These are phyloP conservation scores for Boletus rufocinnamomeus DNA, from an alignment of 768 basidiomycete genomes.

Conservation along the genomic window DNA sequence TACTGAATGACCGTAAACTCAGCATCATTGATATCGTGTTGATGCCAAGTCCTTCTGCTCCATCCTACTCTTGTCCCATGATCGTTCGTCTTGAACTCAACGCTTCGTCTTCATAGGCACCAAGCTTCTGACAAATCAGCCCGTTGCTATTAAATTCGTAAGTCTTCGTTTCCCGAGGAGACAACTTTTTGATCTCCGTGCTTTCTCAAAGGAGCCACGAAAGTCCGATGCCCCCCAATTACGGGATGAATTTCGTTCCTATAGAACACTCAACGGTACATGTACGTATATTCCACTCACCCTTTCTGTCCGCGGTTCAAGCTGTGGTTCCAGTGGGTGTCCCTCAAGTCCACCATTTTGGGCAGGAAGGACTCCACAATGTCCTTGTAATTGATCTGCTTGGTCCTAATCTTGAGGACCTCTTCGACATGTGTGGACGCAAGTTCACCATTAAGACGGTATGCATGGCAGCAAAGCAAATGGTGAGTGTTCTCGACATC, in stretches of 20 bases:
- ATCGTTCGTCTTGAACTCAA: constrained; percentile 15
- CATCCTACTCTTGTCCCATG: constrained; percentile 1
- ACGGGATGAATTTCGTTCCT: constrained; percentile 95
- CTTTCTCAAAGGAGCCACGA: constrained; percentile 72
- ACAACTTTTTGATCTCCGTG: constrained; percentile 16
- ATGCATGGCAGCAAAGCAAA: constrained; percentile 98
- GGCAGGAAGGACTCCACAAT: constrained; percentile 98
- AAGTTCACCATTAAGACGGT: constrained; percentile 98
- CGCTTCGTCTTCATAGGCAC: constrained; percentile 53
- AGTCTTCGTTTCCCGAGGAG: constrained; percentile 34
- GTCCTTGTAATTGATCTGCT: constrained; percentile 92
- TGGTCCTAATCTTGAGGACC: constrained; percentile 96
- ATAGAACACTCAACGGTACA: constrained; percentile 90
- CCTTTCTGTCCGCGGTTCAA: constrained; percentile 17
- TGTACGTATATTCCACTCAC: constrained; percentile 51
- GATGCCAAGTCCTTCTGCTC: constrained; percentile 4
- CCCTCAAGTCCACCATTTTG: constrained; percentile 98
- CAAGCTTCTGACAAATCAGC: constrained; percentile 80
- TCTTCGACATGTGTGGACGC: constrained; percentile 98
- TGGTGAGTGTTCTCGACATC: constrained; percentile 58
- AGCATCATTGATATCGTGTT: constrained; percentile 8
- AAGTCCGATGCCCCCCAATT: constrained; percentile 98
- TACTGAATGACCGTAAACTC: constrained; percentile 8
- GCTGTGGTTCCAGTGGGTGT: constrained; percentile 69
- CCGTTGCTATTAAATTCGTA: constrained; percentile 98